Evolutionary conservation across 2,329 filamentous ascomycete genomes (phyloP), one percentile per base, ranked within the genome.

Genomic region (Nemania abortiva): DNA sequence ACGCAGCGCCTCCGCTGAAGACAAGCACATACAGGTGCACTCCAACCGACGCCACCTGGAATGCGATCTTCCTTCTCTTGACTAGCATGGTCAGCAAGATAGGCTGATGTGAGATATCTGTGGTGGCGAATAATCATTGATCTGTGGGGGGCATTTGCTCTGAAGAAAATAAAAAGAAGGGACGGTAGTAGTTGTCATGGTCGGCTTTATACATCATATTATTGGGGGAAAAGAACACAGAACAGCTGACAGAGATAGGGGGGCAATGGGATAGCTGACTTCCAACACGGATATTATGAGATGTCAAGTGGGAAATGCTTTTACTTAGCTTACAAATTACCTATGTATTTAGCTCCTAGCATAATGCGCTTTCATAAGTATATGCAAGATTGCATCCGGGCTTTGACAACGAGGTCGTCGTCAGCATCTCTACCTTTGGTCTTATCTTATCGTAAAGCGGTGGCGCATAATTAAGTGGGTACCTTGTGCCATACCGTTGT

Each of bases 1-100:
- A 27, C 76, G 75, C 68, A 73, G 71, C 63, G 72, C 72, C 34
- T 77, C 76, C 18, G 74, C 73, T 11, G 74, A 76, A 52, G 74
- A 72, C 37, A 73, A 76, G 65, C 74, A 73, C 24, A 66, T 71
- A 9, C 69, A 69, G 9, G 31, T 69, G 31, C 29, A 70, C 31
- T 49, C 70, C 15, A 65, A 47, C 47, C 66, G 70, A 62, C 62
- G 54, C 47, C 68, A 70, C 22, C 63, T 66, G 39, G 72, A 75
- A 18, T 71, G 68, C 37, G 66, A 71, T 63, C 66, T 77, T 5
- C 72, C 74, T 57, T 77, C 74, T 34, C 74, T 77, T 47, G 72
- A 77, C 61, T 77, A 54, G 67, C 15, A 39, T n/a, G 13, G 55
- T 61, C n/a, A 29, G 20, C 34, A 56, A 62, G 50, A 52, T 45